Conservation (phyloP, 1,284 basidiomycete species). For the Malassezia caprae region DNA sequence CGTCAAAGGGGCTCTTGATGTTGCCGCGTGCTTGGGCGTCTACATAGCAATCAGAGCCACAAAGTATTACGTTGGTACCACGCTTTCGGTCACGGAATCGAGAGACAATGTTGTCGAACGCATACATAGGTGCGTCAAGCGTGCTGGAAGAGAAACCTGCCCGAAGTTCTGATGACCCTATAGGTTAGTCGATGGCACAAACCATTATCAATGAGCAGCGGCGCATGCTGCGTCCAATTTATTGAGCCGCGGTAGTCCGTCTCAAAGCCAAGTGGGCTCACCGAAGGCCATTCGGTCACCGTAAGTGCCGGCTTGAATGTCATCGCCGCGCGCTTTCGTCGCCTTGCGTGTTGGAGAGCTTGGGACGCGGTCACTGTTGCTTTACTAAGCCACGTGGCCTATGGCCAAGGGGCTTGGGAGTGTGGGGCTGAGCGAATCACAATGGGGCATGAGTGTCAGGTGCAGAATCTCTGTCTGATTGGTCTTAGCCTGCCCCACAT, state of each 20-base stretch:
- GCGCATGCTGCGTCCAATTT: conserved; percentile 28
- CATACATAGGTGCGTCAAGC: conserved; percentile 19
- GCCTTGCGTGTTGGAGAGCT: not conserved
- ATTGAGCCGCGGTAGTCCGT: conserved; percentile 22
- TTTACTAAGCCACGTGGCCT: not conserved
- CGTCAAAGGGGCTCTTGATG: conserved; percentile 39
- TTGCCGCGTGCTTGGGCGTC: conserved; percentile 32
- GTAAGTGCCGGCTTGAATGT: conserved; percentile 1
- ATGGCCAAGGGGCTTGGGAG: not conserved
- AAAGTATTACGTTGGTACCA: conserved; percentile 30
- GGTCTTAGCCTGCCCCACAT: not conserved
- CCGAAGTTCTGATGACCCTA: conserved; percentile 66
- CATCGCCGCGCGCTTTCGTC: not conserved
- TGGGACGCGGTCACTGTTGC: not conserved
- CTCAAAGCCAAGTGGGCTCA: not conserved
- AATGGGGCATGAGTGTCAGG: not conserved
- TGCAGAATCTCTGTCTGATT: not conserved
- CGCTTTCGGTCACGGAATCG: conserved; percentile 40
- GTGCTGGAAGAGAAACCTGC: conserved; percentile 63
- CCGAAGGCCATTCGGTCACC: conserved; percentile 12
- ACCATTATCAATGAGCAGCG: conserved; percentile 85
- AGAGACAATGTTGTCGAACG: conserved; percentile 40
- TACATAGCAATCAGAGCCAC: conserved; percentile 39
- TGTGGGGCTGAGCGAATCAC: not conserved
- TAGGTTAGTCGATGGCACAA: conserved; percentile 13